Percentiles rank a stretch among this genome's conserved stretches.
phyloP scores from a whole-genome alignment of 2,329 filamentous ascomycete species.

The Colletotrichum sp. region DNA sequence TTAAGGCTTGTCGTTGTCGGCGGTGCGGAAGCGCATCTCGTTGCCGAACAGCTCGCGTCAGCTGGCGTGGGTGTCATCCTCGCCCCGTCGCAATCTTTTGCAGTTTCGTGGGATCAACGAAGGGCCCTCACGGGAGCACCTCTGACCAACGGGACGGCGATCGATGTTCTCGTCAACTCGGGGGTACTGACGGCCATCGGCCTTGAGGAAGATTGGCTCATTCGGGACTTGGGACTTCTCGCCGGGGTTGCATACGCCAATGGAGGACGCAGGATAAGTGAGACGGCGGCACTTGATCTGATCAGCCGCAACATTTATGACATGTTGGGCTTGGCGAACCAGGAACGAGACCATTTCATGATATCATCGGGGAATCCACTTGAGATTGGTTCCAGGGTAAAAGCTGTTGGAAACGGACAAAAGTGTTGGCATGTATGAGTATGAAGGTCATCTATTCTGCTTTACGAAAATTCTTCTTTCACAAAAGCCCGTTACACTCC shows the following conservation, averaged over 20 bases:
- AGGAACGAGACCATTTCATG: slow-evolving; percentile 54
- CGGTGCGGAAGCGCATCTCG: slow-evolving; percentile 65
- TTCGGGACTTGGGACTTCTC: slow-evolving; percentile 62
- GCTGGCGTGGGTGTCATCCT: slow-evolving; percentile 66
- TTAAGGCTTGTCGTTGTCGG: slow-evolving; percentile 63
- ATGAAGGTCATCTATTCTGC: not conserved
- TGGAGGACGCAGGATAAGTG: slow-evolving; percentile 55
- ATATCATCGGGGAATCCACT: slow-evolving; percentile 70
- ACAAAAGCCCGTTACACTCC: not conserved
- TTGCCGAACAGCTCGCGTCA: slow-evolving; percentile 61
- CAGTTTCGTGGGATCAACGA: slow-evolving; percentile 63
- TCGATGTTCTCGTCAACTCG: slow-evolving; percentile 61
- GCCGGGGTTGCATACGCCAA: slow-evolving; percentile 67
- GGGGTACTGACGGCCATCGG: slow-evolving; percentile 65
- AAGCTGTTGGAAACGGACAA: slow-evolving; percentile 48
- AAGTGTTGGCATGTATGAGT: not conserved
- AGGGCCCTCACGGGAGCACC: slow-evolving; percentile 68
- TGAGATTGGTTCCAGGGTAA: slow-evolving; percentile 60
- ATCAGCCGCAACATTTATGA: slow-evolving; percentile 61
- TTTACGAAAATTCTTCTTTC: not conserved
- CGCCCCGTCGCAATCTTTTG: slow-evolving; percentile 61
- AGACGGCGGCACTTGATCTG: slow-evolving; percentile 60
- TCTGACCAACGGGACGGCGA: slow-evolving; percentile 66
- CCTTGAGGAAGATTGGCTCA: slow-evolving; percentile 65
- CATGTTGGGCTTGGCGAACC: slow-evolving; percentile 54